Conservation (phyloP, 108 stramenopile genomes). For the Cyclostephanos invisitatus region DNA sequence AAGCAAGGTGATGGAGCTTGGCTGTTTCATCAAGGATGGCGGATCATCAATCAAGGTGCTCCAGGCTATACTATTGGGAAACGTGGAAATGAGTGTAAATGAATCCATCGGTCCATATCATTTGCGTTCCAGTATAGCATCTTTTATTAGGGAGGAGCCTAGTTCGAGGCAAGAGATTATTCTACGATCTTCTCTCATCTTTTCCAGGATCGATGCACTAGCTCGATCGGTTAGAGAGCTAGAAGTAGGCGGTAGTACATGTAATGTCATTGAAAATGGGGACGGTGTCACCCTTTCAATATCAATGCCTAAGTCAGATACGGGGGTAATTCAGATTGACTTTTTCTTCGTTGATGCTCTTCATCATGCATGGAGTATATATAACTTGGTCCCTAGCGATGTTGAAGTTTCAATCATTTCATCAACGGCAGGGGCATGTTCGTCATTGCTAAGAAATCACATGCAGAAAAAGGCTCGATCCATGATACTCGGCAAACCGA, state of each 20-base stretch:
- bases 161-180: conserved; percentile 5
- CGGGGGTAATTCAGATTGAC: background rate
- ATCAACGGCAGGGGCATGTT: background rate
- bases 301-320: conserved; percentile 14
- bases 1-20: conserved; percentile 2
- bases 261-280: conserved; percentile 13
- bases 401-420: background rate
- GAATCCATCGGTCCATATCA: conserved; percentile 15
- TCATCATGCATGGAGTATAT: background rate
- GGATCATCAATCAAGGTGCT: conserved; percentile 32
- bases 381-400: background rate
- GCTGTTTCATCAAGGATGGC: conserved; percentile 45
- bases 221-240: conserved; percentile 26
- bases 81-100: background rate
- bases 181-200: conserved; percentile 13
- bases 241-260: conserved; percentile 24
- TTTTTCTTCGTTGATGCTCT: background rate
- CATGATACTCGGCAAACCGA: background rate
- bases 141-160: conserved; percentile 8
- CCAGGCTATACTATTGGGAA: conserved; percentile 38
- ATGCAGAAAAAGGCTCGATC: conserved; percentile 2
- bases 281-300: conserved; percentile 17
- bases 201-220: conserved; percentile 38
- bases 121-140: conserved; percentile 29
- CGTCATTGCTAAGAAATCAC: background rate